phyloP scores from a whole-genome alignment of 73 alveolate species.

The Tetrahymena thermophila region DNA sequence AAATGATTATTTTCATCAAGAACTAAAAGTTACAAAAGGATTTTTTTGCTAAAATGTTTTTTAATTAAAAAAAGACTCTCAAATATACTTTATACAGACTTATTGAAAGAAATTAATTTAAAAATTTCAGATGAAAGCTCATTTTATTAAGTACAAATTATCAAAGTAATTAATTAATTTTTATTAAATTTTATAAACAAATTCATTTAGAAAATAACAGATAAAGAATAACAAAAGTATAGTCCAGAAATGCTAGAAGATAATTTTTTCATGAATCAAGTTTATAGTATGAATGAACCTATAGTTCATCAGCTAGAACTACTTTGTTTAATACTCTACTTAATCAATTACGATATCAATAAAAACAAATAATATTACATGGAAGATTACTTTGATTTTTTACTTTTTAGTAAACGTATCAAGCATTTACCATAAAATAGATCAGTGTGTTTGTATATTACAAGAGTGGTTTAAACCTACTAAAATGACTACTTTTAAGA shows the following conservation, averaged over 20 bases:
- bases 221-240: neutral
- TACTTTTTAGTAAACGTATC: no score
- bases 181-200: neutral
- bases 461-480: neutral
- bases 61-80: neutral
- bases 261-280: neutral
- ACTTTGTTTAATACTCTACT: neutral
- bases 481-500: neutral
- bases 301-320: neutral
- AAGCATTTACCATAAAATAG: neutral
- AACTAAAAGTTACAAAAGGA: no score
- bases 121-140: neutral
- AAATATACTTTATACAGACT: neutral
- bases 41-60: neutral
- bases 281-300: neutral
- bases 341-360: neutral
- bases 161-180: neutral
- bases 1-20: neutral
- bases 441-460: neutral
- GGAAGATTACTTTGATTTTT: neutral
- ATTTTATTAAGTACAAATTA: neutral
- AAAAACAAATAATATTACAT: no score
- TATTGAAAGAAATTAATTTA: neutral
- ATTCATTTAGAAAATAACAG: neutral
- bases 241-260: neutral